Conservation (phyloP, 1,284 basidiomycete genomes). For the Ceratobasidium sp. region DNA sequence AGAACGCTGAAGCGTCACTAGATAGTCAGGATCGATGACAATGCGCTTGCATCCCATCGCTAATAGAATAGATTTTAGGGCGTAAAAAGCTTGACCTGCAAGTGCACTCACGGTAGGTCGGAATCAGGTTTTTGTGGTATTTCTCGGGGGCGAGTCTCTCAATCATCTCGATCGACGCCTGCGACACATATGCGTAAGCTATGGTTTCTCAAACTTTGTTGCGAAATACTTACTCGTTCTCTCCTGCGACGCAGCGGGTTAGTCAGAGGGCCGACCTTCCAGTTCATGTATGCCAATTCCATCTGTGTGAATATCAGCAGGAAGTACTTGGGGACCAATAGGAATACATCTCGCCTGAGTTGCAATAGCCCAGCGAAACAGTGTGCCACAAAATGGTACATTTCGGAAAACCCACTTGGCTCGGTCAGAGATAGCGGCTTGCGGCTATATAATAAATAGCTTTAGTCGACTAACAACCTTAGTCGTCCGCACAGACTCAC, state of each 20-base stretch:
- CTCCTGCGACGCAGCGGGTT: neutral
- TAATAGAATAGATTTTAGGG: slow-evolving; percentile 59
- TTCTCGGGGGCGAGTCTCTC: slow-evolving; percentile 12
- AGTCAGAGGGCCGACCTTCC: neutral
- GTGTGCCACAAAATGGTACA: neutral
- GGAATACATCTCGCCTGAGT: neutral
- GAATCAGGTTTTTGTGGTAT: slow-evolving; percentile 27
- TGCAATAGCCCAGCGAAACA: slow-evolving; percentile 18
- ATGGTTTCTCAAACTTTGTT: neutral
- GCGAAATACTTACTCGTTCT: neutral
- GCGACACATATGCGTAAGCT: neutral
- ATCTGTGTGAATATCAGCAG: neutral
- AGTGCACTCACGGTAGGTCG: slow-evolving; percentile 7
- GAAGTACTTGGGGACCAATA: neutral
- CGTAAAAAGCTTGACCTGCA: neutral
- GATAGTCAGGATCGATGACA: slow-evolving; percentile 65
- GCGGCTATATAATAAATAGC: neutral
- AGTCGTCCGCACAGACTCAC: neutral
- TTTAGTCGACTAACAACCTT: too few relatives aligned
- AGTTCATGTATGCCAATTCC: slow-evolving; percentile 1
- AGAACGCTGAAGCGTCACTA: slow-evolving; percentile 61
- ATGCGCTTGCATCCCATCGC: slow-evolving; percentile 52
- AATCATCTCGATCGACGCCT: neutral
- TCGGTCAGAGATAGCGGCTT: neutral
- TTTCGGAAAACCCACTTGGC: slow-evolving; percentile 30